Evolutionary conservation across 352 stramenopile genomes (phyloP), one percentile per base, ranked within the genome.

Genomic region (Pseudoperonospora humuli): DNA sequence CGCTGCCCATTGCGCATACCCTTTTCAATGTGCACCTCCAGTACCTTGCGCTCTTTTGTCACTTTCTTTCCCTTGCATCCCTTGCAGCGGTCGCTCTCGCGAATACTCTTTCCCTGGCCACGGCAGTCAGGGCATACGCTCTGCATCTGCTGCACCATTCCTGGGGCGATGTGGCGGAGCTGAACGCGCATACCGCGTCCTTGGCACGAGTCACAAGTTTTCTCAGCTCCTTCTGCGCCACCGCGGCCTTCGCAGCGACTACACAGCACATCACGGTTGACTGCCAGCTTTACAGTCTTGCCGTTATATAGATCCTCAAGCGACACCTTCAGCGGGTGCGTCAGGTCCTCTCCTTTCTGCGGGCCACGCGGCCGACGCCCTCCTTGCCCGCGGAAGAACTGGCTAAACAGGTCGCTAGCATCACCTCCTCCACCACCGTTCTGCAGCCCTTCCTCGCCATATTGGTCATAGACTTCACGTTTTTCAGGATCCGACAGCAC

Each of bases 241-340:
- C 89, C 89, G 25, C 70, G 70, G 36, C 89, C 89, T 20, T 92
- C 82, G 52, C 89, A 97, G 46, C 76, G 67, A 17, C 61, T 57
- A 42, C 89, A 97, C 8, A 96, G 55, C 50, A 95, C 86, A 57
- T 98, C 95, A 27, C 95, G 91, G 55, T 96, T 98, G 42, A 99
- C 92, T 2, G 95, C 93, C 15, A 99, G 70, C 55, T 98, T 98
- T 36, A 97, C 89, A 5, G 93, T 99, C 71, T 99, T 99, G 61
- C 96, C 96, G 57, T 98, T 98, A 85, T 98, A 99, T 35, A 99
- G 65, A 57, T 99, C 96, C 64, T 99, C 96, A 33, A 99, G 73
- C 39, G 86, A 97, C 18, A 99, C 95, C 64, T 97, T 97, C 46
- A 98, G 72, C 23, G 87, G 86, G 73, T 98, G 90, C 38, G 76